These are phyloP conservation scores for Cunninghamia lanceolata DNA, from an alignment of 75 land plant genomes.

Conservation along the genomic window DNA sequence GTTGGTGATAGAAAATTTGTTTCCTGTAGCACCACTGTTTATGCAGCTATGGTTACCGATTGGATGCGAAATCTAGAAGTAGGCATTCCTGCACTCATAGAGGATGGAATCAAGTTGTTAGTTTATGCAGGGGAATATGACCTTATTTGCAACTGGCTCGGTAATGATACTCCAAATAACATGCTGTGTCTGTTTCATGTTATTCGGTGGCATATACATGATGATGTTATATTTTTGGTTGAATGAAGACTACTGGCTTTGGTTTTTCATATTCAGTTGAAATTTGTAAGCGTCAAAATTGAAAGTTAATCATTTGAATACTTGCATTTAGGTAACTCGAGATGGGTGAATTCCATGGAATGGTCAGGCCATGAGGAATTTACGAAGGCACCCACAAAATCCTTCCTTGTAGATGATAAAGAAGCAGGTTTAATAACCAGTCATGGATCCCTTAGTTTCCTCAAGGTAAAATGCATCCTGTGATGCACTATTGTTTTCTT, in stretches of 20 bases:
- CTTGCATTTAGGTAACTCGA: conserved; percentile 81
- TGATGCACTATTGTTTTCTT: conserved; percentile 2
- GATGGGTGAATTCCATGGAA: conserved; percentile 97
- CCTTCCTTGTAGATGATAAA: conserved; percentile 76
- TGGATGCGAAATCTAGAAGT: conserved; percentile 99
- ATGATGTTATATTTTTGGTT: background rate
- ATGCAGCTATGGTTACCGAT: conserved; percentile 88
- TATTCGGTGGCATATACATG: background rate
- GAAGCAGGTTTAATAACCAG: conserved; percentile 78
- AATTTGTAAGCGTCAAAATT: conserved; percentile 3
- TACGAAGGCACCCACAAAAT: conserved; percentile 41
- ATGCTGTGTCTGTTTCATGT: background rate
- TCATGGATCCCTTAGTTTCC: conserved; percentile 82
- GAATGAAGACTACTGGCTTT: background rate
- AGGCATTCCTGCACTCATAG: conserved; percentile 94
- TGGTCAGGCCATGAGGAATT: conserved; percentile 86
- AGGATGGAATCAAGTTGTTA: conserved; percentile 91
- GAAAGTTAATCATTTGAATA: background rate
- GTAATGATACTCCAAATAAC: conserved; percentile 32
- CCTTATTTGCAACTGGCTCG: conserved; percentile 99
- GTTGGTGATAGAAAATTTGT: conserved; percentile 90
- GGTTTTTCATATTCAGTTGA: background rate
- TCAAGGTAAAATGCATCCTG: conserved; percentile 60
- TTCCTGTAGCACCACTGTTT: conserved; percentile 87
- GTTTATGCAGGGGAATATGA: conserved; percentile 99